Evolutionary conservation across 2,329 filamentous ascomycete genomes (phyloP).

Genomic region (Mycogone perniciosa): DNA sequence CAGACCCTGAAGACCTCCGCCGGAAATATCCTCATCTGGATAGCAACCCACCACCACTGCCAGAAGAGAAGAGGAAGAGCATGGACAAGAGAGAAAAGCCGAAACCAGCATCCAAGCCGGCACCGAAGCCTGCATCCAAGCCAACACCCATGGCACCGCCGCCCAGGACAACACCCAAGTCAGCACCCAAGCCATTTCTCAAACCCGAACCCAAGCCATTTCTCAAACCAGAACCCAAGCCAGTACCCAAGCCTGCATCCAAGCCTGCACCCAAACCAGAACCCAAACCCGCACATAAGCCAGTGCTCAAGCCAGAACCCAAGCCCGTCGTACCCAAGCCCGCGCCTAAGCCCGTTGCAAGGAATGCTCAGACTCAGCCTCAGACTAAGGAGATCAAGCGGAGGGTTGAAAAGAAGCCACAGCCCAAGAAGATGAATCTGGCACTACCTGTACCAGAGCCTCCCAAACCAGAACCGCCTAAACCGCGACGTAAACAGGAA

Average conservation of each 20-base stretch:
- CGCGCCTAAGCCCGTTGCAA: no score
- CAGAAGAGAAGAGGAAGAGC: constrained; percentile 21
- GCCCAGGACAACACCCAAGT: constrained; percentile 3
- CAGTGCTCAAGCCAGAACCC: no score
- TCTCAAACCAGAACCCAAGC: no score
- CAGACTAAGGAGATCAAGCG: constrained; percentile 25
- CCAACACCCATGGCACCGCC: constrained; percentile 4
- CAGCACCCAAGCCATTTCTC: no score
- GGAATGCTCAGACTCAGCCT: no score
- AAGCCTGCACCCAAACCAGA: no score
- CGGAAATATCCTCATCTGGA: constrained; percentile 62
- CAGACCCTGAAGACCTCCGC: constrained; percentile 56
- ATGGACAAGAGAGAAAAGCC: constrained; percentile 19
- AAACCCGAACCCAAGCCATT: no score
- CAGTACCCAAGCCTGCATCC: no score
- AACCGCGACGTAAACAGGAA: constrained; percentile 33
- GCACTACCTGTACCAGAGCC: constrained; percentile 28
- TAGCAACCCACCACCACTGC: constrained; percentile 22
- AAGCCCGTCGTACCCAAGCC: no score
- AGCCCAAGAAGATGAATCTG: constrained; percentile 32
- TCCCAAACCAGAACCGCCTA: constrained; percentile 23
- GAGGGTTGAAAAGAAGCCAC: constrained; percentile 4
- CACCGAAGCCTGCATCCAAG: constrained; percentile 18
- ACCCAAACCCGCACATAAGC: no score
- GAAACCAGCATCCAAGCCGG: constrained; percentile 18